phyloP scores from a whole-genome alignment of 306 rosid genomes.

The Castanopsis chinensis region DNA sequence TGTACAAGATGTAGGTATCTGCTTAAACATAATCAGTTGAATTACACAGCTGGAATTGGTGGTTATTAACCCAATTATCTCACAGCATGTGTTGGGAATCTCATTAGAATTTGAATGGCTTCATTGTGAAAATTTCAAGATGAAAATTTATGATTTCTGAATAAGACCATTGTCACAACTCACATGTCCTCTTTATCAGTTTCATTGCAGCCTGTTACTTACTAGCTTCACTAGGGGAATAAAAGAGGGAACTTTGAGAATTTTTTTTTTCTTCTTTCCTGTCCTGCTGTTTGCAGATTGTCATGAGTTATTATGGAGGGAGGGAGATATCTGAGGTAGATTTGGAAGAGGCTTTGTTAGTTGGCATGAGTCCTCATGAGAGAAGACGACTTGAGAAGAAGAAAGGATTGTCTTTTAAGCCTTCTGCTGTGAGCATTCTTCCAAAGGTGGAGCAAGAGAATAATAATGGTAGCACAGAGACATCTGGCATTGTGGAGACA shows the following conservation, averaged over 20 bases:
- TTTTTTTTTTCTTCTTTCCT: background rate
- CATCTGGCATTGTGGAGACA: slow-evolving; percentile 17
- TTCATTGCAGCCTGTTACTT: background rate
- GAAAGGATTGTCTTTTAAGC: slow-evolving; percentile 54
- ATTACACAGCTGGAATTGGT: background rate
- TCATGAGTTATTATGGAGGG: slow-evolving; percentile 82
- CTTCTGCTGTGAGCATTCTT: slow-evolving; percentile 28
- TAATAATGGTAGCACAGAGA: slow-evolving; percentile 22
- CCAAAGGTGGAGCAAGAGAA: slow-evolving; percentile 37
- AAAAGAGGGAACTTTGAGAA: background rate
- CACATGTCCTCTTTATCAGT: background rate
- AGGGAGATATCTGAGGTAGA: slow-evolving; percentile 80
- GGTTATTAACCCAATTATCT: slow-evolving; percentile 2
- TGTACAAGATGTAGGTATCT: background rate
- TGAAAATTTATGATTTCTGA: background rate
- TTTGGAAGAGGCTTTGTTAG: slow-evolving; percentile 70
- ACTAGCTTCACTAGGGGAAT: slow-evolving; percentile 6
- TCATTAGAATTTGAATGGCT: background rate
- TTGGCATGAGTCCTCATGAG: slow-evolving; percentile 90
- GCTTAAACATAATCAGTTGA: background rate
- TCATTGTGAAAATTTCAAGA: background rate
- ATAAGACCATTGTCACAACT: background rate
- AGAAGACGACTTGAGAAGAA: slow-evolving; percentile 72
- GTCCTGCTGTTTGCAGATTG: slow-evolving; percentile 49
- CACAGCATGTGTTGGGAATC: background rate